These are phyloP conservation scores for Cyphellophora europaea DNA, from an alignment of 2,329 filamentous ascomycete species.

Conservation along the genomic window DNA sequence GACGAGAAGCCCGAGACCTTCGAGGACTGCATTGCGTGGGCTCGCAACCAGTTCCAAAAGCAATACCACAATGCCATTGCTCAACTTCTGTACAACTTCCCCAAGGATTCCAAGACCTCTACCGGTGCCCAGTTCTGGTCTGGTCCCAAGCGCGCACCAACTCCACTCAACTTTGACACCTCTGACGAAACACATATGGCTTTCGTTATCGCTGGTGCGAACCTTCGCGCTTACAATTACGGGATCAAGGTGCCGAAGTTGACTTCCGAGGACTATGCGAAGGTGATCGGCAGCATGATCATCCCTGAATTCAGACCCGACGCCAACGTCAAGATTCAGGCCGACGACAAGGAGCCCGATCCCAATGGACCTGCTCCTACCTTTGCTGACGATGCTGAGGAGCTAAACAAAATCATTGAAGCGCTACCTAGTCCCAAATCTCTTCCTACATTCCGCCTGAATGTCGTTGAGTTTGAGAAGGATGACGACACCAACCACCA, in stretches of 20 bases:
- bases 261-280: slow-evolving; percentile 62
- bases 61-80: slow-evolving; percentile 96
- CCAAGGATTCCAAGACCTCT: slow-evolving; percentile 83
- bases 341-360: slow-evolving; percentile 88
- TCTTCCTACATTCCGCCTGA: slow-evolving; percentile 78
- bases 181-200: slow-evolving; percentile 77
- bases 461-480: slow-evolving; percentile 95
- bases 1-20: slow-evolving; percentile 86
- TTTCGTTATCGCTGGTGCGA: slow-evolving; percentile 80
- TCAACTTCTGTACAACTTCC: slow-evolving; percentile 93
- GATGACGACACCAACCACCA: slow-evolving; percentile 97
- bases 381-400: slow-evolving; percentile 61
- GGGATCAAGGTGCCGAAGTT: slow-evolving; percentile 77
- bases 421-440: slow-evolving; percentile 70
- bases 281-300: slow-evolving; percentile 83
- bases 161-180: slow-evolving; percentile 79
- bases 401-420: slow-evolving; percentile 62
- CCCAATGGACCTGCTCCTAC: slow-evolving; percentile 59
- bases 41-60: slow-evolving; percentile 84
- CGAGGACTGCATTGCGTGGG: slow-evolving; percentile 96
- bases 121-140: slow-evolving; percentile 94
- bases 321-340: slow-evolving; percentile 89
- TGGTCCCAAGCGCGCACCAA: slow-evolving; percentile 91
- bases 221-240: slow-evolving; percentile 96
- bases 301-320: slow-evolving; percentile 91